phyloP scores from a whole-genome alignment of 129 eudicot genomes.

The Flaveria sonorensis region DNA sequence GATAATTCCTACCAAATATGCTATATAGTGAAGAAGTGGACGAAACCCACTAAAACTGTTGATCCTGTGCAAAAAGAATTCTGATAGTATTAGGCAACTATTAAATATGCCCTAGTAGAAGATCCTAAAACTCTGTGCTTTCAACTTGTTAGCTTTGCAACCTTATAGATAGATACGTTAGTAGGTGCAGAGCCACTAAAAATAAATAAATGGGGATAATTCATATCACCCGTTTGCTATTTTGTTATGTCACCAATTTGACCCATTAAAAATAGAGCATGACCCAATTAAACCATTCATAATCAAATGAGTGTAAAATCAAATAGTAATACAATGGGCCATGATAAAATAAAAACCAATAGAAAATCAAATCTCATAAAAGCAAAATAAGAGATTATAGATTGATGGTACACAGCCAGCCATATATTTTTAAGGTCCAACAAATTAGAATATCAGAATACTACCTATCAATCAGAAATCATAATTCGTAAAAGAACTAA shows the following conservation, averaged over 20 bases:
- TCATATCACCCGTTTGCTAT: not conserved
- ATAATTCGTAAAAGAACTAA: not conserved
- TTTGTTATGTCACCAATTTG: not conserved
- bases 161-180: not conserved
- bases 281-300: not conserved
- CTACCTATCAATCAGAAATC: not conserved
- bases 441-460: constrained; percentile 4
- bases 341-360: not conserved
- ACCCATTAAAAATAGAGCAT: not conserved
- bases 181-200: not conserved
- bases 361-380: constrained; percentile 4
- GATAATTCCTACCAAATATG: too few species aligned
- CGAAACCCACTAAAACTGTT: not conserved
- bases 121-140: not conserved
- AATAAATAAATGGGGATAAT: not conserved
- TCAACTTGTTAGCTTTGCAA: not conserved
- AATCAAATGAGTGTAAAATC: not conserved
- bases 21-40: not conserved
- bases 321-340: not conserved
- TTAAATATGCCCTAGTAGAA: too few species aligned
- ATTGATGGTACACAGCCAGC: constrained; percentile 1
- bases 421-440: not conserved
- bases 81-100: not conserved
- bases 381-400: not conserved
- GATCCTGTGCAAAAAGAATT: not conserved